Evolutionary conservation across 148 eudicot genomes (phyloP), one percentile per base, ranked within the genome.

Genomic region (Vaccinium vitisidaea): DNA sequence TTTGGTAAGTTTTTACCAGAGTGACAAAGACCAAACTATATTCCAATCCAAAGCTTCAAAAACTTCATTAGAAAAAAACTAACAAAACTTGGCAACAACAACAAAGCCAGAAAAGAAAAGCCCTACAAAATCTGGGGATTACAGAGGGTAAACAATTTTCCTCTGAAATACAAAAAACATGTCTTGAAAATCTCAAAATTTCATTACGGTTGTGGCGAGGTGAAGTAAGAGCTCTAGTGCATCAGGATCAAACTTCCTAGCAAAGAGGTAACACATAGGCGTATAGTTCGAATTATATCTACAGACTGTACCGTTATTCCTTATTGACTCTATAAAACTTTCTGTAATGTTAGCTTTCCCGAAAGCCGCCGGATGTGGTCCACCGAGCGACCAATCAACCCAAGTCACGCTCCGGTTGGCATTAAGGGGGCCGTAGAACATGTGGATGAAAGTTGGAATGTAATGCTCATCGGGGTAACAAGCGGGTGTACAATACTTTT

Each of bases 391-490:
- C 96, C 96, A 94, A 80, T 92, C 96, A 0, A 95, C 98, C 86
- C 90, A 95, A 14, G 98, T 95, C 76, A 94, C 90, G 0, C 92
- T 90, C 6, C 95, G 90, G 77, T 94, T 95, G 4, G 98, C 84
- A 75, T 91, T 93, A 7, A 80, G 79, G 16, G 86, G 14, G 14
- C 91, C 87, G 25, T 90, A 88, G 83, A 94, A 91, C 86, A 88
- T 91, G 89, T 90, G 86, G 54, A 93, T 80, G 83, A 83, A 92
- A 27, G 98, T 95, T 30, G 96, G 94, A 71, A 95, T 77, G 67
- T 93, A 95, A 76, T 94, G 98, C 87, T 95, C 98, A 25, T 95
- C 98, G 8, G 96, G 94, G 86, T 92, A 95, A 82, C 98, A 94
- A 75, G 94, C 86, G 52, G 98, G 98, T 82, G 75, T 84, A 77